Evolutionary conservation across 768 basidiomycete genomes (phyloP).

Genomic region (Lactifluus volemus): DNA sequence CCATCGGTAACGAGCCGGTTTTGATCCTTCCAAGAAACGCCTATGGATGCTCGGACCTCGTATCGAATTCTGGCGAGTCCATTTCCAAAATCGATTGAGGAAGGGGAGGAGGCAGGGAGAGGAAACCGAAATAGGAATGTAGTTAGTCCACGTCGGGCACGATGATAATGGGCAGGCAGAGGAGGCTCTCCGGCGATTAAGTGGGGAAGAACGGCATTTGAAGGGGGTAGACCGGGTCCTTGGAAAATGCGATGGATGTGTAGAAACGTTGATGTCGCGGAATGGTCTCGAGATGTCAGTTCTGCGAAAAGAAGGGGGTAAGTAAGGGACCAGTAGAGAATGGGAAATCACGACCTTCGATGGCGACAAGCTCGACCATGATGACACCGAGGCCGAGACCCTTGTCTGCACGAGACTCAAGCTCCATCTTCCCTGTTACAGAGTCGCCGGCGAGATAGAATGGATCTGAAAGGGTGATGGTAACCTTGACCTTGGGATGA

Average conservation of each 20-base stretch:
- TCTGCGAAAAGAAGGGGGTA: slow-evolving; percentile 34
- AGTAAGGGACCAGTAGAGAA: neutral
- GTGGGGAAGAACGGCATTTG: slow-evolving; percentile 69
- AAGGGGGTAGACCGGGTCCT: slow-evolving; percentile 73
- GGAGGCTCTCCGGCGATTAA: slow-evolving; percentile 48
- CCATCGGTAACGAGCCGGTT: slow-evolving; percentile 56
- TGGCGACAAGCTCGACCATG: slow-evolving; percentile 68
- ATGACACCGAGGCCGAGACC: slow-evolving; percentile 67
- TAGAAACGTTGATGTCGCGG: slow-evolving; percentile 70
- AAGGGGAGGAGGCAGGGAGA: slow-evolving; percentile 55
- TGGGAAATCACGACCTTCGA: slow-evolving; percentile 44
- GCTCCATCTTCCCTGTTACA: slow-evolving; percentile 68
- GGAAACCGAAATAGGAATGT: slow-evolving; percentile 78
- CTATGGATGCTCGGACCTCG: slow-evolving; percentile 63
- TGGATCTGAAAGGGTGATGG: slow-evolving; percentile 48
- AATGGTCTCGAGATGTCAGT: slow-evolving; percentile 67
- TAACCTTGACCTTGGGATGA: slow-evolving; percentile 71
- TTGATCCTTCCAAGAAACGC: slow-evolving; percentile 70
- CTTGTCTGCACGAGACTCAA: slow-evolving; percentile 68
- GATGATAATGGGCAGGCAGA: slow-evolving; percentile 57
- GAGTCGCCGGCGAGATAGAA: slow-evolving; percentile 57
- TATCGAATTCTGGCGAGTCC: slow-evolving; percentile 64
- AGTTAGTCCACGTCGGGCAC: slow-evolving; percentile 66
- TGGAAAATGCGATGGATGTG: slow-evolving; percentile 67
- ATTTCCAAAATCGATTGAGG: slow-evolving; percentile 61